Evolutionary conservation across 495 filamentous ascomycete genomes (phyloP).

Genomic region (Aspergillus homomorphus): DNA sequence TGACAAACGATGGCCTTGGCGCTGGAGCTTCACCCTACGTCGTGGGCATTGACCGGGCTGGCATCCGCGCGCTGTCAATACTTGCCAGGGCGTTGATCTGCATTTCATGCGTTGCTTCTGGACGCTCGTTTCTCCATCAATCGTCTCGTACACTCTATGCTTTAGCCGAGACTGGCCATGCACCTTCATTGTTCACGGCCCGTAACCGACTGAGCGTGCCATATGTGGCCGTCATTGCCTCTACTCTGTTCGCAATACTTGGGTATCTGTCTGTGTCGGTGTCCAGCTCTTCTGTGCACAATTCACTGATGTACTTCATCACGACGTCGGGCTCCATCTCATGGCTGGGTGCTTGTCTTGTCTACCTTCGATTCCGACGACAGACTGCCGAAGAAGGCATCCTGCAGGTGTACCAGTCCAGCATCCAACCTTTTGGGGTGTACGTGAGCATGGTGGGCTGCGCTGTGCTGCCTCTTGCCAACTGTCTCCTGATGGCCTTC

Average conservation of each 20-base stretch:
- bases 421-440: slow-evolving; percentile 51
- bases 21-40: slow-evolving; percentile 41
- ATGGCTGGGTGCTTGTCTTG: slow-evolving; percentile 54
- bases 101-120: slow-evolving; percentile 67
- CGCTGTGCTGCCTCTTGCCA: slow-evolving; percentile 47
- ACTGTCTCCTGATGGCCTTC: slow-evolving; percentile 52
- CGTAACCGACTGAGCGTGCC: slow-evolving; percentile 48
- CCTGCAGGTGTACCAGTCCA: slow-evolving; percentile 37
- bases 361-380: slow-evolving; percentile 56
- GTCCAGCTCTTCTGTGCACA: slow-evolving; percentile 32
- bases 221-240: slow-evolving; percentile 39
- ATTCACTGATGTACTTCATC: slow-evolving; percentile 58
- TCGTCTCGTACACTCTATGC: slow-evolving; percentile 51
- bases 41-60: slow-evolving; percentile 39
- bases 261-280: slow-evolving; percentile 34
- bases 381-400: slow-evolving; percentile 41
- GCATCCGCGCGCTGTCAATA: slow-evolving; percentile 55
- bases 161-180: slow-evolving; percentile 47
- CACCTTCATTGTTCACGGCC: slow-evolving; percentile 38
- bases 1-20: slow-evolving; percentile 50
- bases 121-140: slow-evolving; percentile 58
- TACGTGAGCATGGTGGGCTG: slow-evolving; percentile 49
- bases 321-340: slow-evolving; percentile 60
- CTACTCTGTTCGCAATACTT: slow-evolving; percentile 38
- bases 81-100: slow-evolving; percentile 69